Base-by-base conservation (phyloP, 2,329 filamentous ascomycete genomes). In the Mycogone perniciosa region DNA sequence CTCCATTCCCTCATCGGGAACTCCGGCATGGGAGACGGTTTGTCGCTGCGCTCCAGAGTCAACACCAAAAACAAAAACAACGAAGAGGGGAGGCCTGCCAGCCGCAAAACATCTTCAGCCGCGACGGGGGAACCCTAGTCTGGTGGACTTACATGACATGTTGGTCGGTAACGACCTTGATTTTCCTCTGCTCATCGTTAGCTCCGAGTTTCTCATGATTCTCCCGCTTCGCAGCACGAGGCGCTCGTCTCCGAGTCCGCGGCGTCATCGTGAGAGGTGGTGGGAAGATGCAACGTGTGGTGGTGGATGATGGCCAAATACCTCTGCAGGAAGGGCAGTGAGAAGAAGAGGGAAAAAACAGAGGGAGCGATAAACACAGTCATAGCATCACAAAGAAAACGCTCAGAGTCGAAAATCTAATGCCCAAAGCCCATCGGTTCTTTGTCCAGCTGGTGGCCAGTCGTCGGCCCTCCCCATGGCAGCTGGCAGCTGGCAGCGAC, bases 1-100 rank as follows among this genome's bases (percentile, higher is more conserved):
- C 81, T 90, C 93, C 93, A 99, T 71, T 82, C 77, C 67, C 93
- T 86, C 82, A 96, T 91, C 8, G 93, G 93, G 64, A 91, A 96
- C 3, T 90, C 90, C 61, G 91, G 88, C 57, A 89, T 80, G 37
- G 86, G 86, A 10, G 88, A 86, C 20, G 88, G 84, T 67, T 91
- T 90, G 64, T 89, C 82, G 64, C 86, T 90, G 64, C 66, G 29
- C 41, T 34, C 29, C 13, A 29, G 55, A 10, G 46, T 55, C 50
- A 56, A 49, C 46, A 46, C 42, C 46, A 41, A 13, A 8, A 10
- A 20, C 20, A 20, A 20, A 20, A 20, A 20, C 20, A 20, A 20
- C 20, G 20, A 20, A 20, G 20, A 20, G 20, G 20, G 20, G 20
- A 20, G 20, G 20, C 20, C 20, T 20, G 20, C 20, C 20, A 2